Evolutionary conservation across 2,329 filamentous ascomycete species (phyloP), one percentile per base, ranked within the genome.

Genomic region (Fusarium incarnatum): DNA sequence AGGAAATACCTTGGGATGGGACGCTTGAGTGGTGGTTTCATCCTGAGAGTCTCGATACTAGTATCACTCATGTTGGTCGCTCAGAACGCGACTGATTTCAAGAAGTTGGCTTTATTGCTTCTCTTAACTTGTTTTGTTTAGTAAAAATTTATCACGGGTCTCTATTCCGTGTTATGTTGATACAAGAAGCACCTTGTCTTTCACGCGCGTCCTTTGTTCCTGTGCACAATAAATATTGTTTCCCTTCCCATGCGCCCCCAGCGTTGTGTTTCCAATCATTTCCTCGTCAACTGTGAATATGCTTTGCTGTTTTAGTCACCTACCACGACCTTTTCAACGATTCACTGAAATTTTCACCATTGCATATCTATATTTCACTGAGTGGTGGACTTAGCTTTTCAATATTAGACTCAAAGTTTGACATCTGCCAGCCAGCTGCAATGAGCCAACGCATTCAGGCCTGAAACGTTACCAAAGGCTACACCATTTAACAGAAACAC

Each of bases 11-110:
- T 5, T 67, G 63, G 64, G 18, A 20, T 16, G 63, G 64, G 11
- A 44, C 37, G 1, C 23, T 67, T 9, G 56, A 67, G 28, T 67
- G 64, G 64, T 67, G 64, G 64, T 67, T 67, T 3, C 42, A 37
- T 15, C 61, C 63, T 20, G 25, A 50, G 5, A 67, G 1, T 22
- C 40, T 61, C 22, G 63, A 66, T 3, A 54, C 54, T 13, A 54
- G 25, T 10, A 32, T 66, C 15, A 23, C 37, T 2, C 47, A 66
- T 25, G 5, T 34, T 34, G 25, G 25, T n/a, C 18, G 9, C 8
- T 40, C 18, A 11, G 18, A 40, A 30, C 11, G 28, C 28, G 28
- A 13, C 28, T 30, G 28, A 30, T 30, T 11, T 28, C 11, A 28
- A 27, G 27, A 28, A 28, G 6, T 32, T 34, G 16, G 8, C 15